Base-by-base conservation (phyloP, 2,329 filamentous ascomycete species). In the Aspergillus sclerotialis region DNA sequence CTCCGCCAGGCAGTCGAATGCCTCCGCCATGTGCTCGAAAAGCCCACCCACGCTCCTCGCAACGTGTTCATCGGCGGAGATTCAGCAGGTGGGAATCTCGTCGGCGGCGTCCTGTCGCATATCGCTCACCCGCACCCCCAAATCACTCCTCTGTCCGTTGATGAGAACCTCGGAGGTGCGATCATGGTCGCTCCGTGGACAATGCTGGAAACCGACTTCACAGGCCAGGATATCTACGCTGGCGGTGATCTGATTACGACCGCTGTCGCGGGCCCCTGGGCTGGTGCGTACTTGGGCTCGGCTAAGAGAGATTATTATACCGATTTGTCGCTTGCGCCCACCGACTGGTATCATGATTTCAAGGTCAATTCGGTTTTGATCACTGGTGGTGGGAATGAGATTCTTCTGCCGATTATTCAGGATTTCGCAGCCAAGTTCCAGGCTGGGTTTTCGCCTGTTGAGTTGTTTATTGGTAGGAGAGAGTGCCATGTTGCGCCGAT, bases 181-280 rank as follows among this genome's bases (percentile, higher is more conserved):
- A 48, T 78, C 6, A 60, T 79, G 5, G 68, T 81, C 36, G 71
- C 68, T 0, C 77, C 78, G 0, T 82, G 78, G 77, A 61, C 67
- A 2, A 65, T 65, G 1, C 70, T 80, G 40, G 58, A 63, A n/a
- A 61, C 59, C 1, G 53, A 65, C 12, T 65, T 65, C 16, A 52
- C 58, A 0, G 64, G 63, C 2, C 67, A 64, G 29, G 46, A 49
- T 5, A 52, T 56, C 7, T 76, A 78, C 37, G 58, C 60, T 3
- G 58, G 65, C 15, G 72, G 68, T 27, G 76, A 80, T 46, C 55
- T 71, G 33, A 63, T 80, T 28, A 60, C 64, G 9, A 48, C 52
- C 0, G 46, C 49, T 1, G 52, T 64, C 0, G 63, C 67, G 2
- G 45, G 45, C 0, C 58, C 63, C 2, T 80, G 74, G 74, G 55